These are phyloP conservation scores for Berberis thunbergii DNA, from an alignment of 164 flowering plant species.

Conservation along the genomic window DNA sequence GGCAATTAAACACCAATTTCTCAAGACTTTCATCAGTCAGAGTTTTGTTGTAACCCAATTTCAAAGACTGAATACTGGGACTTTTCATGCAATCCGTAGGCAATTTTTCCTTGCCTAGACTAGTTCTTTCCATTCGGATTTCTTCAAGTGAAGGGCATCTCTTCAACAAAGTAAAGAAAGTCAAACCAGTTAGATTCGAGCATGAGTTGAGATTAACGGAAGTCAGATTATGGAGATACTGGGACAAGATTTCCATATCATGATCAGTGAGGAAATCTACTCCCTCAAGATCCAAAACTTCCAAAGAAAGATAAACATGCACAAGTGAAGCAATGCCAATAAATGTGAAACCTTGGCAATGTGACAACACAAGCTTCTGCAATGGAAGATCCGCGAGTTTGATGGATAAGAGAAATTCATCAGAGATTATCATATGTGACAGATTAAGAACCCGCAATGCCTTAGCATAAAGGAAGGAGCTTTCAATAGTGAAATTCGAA, in stretches of 20 bases:
- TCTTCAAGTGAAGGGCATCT: constrained; percentile 26
- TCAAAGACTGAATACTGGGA: constrained; percentile 17
- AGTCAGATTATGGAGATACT: constrained; percentile 18
- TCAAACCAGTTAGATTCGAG: constrained; percentile 19
- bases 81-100: constrained; percentile 7
- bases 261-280: constrained; percentile 34
- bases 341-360: constrained; percentile 27
- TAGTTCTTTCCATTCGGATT: constrained; percentile 40
- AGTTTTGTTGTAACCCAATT: constrained; percentile 21
- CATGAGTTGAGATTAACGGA: constrained; percentile 33
- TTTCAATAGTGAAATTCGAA: constrained; percentile 4
- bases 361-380: constrained; percentile 22
- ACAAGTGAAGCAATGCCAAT: constrained; percentile 31
- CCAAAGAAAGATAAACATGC: constrained; percentile 12
- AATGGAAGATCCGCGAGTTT: constrained; percentile 32
- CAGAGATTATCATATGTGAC: constrained; percentile 27
- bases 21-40: constrained; percentile 23
- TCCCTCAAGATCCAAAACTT: constrained; percentile 23
- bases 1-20: constrained; percentile 25
- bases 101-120: constrained; percentile 23
- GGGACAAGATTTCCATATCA: constrained; percentile 19
- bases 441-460: constrained; percentile 27
- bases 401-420: constrained; percentile 32
- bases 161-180: constrained; percentile 26
- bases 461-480: constrained; percentile 14